phyloP scores from a whole-genome alignment of 176 grass and related monocot species.

The Carex parvula region DNA sequence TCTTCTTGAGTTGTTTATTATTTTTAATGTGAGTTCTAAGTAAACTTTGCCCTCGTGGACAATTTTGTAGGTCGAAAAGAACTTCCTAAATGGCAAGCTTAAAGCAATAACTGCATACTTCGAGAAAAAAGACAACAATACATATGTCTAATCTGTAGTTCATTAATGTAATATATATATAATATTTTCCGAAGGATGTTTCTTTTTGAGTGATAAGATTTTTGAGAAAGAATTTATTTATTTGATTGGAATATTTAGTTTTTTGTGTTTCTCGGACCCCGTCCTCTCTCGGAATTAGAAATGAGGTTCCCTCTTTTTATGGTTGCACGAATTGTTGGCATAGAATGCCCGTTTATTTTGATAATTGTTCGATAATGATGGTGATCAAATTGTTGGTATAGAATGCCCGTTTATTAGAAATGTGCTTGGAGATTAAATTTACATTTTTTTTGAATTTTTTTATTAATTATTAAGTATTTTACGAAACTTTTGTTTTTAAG shows the following conservation, averaged over 20 bases:
- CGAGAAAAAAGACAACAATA: slow-evolving; percentile 29
- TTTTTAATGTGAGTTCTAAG: not conserved
- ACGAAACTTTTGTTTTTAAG: too few species aligned
- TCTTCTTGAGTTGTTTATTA: not conserved
- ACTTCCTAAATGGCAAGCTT: slow-evolving; percentile 80
- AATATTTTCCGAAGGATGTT: not conserved
- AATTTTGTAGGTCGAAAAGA: slow-evolving; percentile 82
- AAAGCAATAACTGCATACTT: slow-evolving; percentile 93
- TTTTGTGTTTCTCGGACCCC: not conserved
- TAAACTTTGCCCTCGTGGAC: not conserved
- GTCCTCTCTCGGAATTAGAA: not conserved
- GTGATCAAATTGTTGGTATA: too few species aligned
- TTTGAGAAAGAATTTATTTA: not conserved
- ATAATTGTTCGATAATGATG: too few species aligned
- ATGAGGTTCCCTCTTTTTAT: not conserved
- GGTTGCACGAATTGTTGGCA: too few species aligned
- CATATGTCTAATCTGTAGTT: not conserved
- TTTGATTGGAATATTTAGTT: not conserved
- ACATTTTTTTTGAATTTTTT: too few species aligned
- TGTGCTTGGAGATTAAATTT: too few species aligned
- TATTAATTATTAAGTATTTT: too few species aligned
- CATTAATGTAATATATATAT: slow-evolving; percentile 1
- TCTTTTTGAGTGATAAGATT: too few species aligned
- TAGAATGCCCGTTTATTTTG: too few species aligned
- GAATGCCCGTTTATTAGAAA: too few species aligned